A percentile compares a stretch with the other conserved stretches of the same genome.
Conservation (phyloP, 1,284 basidiomycete genomes). For the Grifola frondosa region DNA sequence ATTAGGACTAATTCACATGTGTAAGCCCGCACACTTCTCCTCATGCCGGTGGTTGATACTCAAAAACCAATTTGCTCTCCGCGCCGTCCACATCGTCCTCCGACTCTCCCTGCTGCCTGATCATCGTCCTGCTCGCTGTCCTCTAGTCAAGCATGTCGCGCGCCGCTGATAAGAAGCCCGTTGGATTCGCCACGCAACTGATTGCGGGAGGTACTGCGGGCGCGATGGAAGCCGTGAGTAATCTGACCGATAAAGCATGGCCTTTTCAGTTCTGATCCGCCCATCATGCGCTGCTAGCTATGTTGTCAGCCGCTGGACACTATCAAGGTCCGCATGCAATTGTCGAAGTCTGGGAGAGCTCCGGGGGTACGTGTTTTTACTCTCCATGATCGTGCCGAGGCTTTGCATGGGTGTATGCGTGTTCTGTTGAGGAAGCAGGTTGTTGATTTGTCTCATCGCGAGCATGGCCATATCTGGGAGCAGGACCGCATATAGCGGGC, state of each 20-base stretch:
- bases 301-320: conserved; percentile 89
- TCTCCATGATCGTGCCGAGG: conserved; percentile 1
- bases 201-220: conserved; percentile 91
- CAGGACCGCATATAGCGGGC: no score
- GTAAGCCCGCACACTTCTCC: no score
- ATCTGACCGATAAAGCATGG: background rate
- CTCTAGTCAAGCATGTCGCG: conserved; percentile 58
- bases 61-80: no score
- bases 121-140: background rate
- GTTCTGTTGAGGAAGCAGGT: no score
- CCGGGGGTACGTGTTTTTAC: conserved; percentile 68
- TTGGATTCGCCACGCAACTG: conserved; percentile 86
- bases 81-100: no score
- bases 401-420: no score
- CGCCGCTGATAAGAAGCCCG: conserved; percentile 63
- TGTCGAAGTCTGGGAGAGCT: conserved; percentile 74
- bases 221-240: conserved; percentile 84
- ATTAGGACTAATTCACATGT: no score
- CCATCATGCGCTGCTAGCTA: conserved; percentile 42
- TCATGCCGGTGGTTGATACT: no score
- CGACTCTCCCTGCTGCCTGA: background rate
- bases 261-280: background rate
- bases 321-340: conserved; percentile 99
- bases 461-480: no score
- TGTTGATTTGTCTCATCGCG: no score